Evolutionary conservation across 2,329 filamentous ascomycete genomes (phyloP), one percentile per base, ranked within the genome.

Genomic region (Coleophoma crateriformis): DNA sequence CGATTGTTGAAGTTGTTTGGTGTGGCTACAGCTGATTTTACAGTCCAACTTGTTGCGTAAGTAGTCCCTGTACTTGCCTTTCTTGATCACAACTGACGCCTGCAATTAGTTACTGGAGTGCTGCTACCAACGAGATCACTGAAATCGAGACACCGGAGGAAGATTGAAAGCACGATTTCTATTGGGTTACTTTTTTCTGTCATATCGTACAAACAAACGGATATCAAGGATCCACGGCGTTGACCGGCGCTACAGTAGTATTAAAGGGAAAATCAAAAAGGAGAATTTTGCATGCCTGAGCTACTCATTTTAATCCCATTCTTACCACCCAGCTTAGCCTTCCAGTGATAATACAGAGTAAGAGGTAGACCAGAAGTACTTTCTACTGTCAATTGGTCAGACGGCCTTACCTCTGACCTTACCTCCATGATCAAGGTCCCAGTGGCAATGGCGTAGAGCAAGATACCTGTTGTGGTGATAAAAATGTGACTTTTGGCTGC

Each of bases 1-100:
- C 86, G 90, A 56, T 73, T 99, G 64, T 70, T 99, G 69, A 97
- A 97, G 81, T 77, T 96, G 62, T 97, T 99, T 71, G 87, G 90
- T 47, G 82, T 96, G 50, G 89, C 88, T 55, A 82, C 94, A 71
- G 88, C 90, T 51, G 90, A 97, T 73, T 99, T 99, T 74, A 85
- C 78, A 67, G 84, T 99, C 51, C 78, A 83, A 62, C 72, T 95
- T 57, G 73, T 87, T 68, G 91, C 90, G 64, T 86, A 78, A 68
- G 78, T 54, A 13, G 15, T 17, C 46, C n/a, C n/a, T 33, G 15
- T 15, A 32, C 15, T 27, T 19, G 22, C 10, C 41, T 22, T 35
- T 10, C 34, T 6, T 38, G 22, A 27, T 15, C 42, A n/a, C 17
- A 22, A 27, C 35, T 33, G 19, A 20, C 20, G 40, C 32, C 17